phyloP scores from a whole-genome alignment of 441 rosid species.

The Populus hybrid region DNA sequence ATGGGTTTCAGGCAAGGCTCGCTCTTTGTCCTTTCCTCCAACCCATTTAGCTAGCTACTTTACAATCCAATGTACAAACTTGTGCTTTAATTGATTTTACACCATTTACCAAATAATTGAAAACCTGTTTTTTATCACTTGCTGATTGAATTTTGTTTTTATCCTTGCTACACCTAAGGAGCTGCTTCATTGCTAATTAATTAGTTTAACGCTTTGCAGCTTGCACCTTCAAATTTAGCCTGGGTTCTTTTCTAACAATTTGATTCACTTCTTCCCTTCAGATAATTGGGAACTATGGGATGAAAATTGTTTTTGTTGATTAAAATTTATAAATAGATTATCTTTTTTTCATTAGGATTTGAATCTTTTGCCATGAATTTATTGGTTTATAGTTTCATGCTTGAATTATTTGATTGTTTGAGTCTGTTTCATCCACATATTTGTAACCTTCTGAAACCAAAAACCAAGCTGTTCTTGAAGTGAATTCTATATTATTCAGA shows the following conservation, averaged over 20 bases:
- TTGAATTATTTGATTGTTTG: not conserved
- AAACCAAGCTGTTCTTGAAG: not conserved
- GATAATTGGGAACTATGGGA: not conserved
- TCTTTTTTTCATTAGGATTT: not conserved
- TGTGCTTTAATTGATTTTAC: not conserved
- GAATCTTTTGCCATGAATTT: not conserved
- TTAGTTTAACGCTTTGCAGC: not conserved
- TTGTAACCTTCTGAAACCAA: not conserved
- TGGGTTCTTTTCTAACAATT: not conserved
- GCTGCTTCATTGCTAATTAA: not conserved
- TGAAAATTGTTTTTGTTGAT: not conserved
- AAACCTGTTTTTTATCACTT: not conserved
- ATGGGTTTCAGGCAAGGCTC: conserved; percentile 87
- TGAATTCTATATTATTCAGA: not conserved
- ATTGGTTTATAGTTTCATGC: not conserved
- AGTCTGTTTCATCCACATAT: not conserved
- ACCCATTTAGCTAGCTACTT: not conserved
- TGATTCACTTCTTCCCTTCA: not conserved
- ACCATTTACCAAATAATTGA: not conserved
- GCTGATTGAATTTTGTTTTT: not conserved
- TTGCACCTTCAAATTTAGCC: not conserved
- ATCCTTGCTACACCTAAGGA: not conserved
- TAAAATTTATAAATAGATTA: not conserved
- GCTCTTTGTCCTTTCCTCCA: not conserved
- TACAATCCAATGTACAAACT: not conserved